These are phyloP conservation scores for Brettanomyces anomalus DNA, from an alignment of 805 yeast genomes.

Conservation along the genomic window DNA sequence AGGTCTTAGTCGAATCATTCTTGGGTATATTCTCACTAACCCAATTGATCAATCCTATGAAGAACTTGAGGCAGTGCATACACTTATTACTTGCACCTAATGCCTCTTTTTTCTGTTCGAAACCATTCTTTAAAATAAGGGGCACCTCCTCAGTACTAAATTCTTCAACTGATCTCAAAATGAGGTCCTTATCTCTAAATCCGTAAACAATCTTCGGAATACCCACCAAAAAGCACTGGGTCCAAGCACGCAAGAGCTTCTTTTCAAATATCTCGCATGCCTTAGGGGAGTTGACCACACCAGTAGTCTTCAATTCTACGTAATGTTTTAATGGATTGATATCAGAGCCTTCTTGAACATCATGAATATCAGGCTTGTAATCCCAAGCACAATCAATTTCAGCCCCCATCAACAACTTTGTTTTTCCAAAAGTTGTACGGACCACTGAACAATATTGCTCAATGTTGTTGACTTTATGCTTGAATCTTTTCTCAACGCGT, in stretches of 20 bases:
- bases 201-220: conserved; percentile 78
- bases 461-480: conserved; percentile 52
- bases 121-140: conserved; percentile 45
- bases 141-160: conserved; percentile 77
- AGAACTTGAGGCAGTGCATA: conserved; percentile 74
- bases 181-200: conserved; percentile 65
- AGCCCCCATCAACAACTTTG: conserved; percentile 66
- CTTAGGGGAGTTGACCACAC: conserved; percentile 42
- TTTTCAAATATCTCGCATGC: conserved; percentile 63
- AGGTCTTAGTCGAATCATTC: conserved; percentile 39
- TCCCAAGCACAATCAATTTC: conserved; percentile 92
- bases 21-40: conserved; percentile 45
- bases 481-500: conserved; percentile 57
- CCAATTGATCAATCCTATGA: conserved; percentile 82
- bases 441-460: conserved; percentile 80
- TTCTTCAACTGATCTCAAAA: conserved; percentile 64
- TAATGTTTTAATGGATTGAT: conserved; percentile 58
- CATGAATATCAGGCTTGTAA: conserved; percentile 41
- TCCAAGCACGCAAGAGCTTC: conserved; percentile 79
- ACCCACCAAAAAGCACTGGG: conserved; percentile 86
- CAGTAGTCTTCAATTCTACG: conserved; percentile 73
- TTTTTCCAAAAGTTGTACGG: conserved; percentile 72
- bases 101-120: conserved; percentile 22
- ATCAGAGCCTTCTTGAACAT: conserved; percentile 11
- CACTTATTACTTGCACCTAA: conserved; percentile 43